phyloP scores from a whole-genome alignment of 495 filamentous ascomycete species.

The Lasiosphaeria hispida region DNA sequence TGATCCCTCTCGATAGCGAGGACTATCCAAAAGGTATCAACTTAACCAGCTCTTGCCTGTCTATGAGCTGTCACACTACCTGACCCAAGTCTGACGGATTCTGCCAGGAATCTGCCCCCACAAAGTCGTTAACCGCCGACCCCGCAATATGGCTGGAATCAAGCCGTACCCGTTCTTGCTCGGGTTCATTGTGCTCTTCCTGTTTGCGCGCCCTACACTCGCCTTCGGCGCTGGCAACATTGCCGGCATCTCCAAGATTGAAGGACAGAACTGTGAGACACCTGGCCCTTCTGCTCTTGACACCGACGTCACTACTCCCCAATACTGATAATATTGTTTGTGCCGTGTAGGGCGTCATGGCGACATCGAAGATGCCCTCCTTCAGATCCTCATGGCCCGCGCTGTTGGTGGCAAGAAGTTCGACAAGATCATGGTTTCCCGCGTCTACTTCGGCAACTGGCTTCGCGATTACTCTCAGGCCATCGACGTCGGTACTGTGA shows the following conservation, averaged over 20 bases:
- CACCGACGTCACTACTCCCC: not conserved
- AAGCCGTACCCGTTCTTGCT: conserved; percentile 44
- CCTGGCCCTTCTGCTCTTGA: not conserved
- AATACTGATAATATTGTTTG: conserved; percentile 4
- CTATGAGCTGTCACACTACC: not conserved
- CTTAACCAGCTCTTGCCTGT: not conserved
- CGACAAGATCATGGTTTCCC: conserved; percentile 79
- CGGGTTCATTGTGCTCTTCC: conserved; percentile 54
- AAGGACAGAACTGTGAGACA: conserved; percentile 69
- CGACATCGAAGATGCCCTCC: conserved; percentile 88
- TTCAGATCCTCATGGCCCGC: conserved; percentile 71
- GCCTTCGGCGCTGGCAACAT: conserved; percentile 92
- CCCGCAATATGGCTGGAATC: conserved; percentile 37
- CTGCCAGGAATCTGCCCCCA: no score
- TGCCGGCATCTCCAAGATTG: conserved; percentile 67
- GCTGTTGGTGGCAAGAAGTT: conserved; percentile 82
- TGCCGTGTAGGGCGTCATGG: conserved; percentile 71
- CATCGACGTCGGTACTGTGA: conserved; percentile 84
- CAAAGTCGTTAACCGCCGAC: not conserved
- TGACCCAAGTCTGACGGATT: no score
- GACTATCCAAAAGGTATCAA: not conserved
- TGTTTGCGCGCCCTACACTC: conserved; percentile 60
- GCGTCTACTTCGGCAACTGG: conserved; percentile 91
- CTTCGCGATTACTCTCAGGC: conserved; percentile 79
- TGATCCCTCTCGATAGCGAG: not conserved